Evolutionary conservation across 2,329 filamentous ascomycete species (phyloP), one percentile per base, ranked within the genome.

Genomic region (Trichoderma cornu-damae): DNA sequence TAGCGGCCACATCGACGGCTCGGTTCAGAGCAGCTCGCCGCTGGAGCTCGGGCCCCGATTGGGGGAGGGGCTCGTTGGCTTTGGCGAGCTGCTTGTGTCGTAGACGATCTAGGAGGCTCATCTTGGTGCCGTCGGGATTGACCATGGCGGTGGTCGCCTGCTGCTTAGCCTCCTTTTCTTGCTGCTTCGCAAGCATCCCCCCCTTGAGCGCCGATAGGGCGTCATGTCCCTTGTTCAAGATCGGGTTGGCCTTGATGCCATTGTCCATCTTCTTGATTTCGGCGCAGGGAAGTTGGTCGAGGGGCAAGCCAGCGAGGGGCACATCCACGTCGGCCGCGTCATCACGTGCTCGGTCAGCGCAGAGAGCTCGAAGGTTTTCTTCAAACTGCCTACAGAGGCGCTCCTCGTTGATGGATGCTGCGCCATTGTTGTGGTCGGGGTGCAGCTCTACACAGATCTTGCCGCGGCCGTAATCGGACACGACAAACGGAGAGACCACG

Each of bases 101-200:
- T 61, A 95, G 82, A 48, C 88, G 86, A 69, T 92, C 88, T 58
- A 94, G 78, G 22, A 95, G 81, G 53, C 82, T 83, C 75, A 87
- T 84, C 73, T 85, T 77, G 44, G 72, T 70, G 42, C 73, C 77
- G 49, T 77, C 75, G 1, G 73, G 61, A 59, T 78, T 79, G 35
- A 73, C 62, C 56, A 71, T 65, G 54, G 65, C 65, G 59, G 65
- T 47, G 60, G 70, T 65, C 12, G 68, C 62, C 24, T 71, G 70
- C 52, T 68, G 64, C 60, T 72, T 76, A 14, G 63, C 61, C 35
- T 74, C 70, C 60, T 75, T 75, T 59, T 77, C 70, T 62, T 79
- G 72, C 66, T 81, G 78, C 68, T 78, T 81, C 35, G 74, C 66
- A 2, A 70, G 75, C n/a, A 87, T 78, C 59, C 77, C 82, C 48